phyloP scores from a whole-genome alignment of 805 yeast species.

The Starmerella kuoi region DNA sequence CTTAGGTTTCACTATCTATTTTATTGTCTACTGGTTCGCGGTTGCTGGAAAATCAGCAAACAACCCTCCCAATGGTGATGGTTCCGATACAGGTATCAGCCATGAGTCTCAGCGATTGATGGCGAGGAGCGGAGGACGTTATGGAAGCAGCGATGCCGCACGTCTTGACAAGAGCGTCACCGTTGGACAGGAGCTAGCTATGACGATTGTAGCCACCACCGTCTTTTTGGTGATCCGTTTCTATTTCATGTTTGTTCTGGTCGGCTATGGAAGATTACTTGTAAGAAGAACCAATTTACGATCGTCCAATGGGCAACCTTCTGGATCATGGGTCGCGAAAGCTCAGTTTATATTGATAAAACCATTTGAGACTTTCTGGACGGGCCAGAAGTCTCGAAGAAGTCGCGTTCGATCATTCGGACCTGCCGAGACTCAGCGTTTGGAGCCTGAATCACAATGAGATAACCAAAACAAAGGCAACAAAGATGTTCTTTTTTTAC shows the following conservation, averaged over 20 bases:
- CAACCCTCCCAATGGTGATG: constrained; percentile 8
- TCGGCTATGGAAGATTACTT: constrained; percentile 45
- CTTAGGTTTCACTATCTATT: constrained; percentile 57
- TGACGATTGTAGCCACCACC: constrained; percentile 41
- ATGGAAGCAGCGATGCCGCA: constrained; percentile 4
- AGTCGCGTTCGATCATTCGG: constrained; percentile 19
- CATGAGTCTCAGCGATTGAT: neutral
- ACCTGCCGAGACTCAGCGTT: constrained; percentile 17
- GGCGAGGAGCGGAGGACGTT: neutral
- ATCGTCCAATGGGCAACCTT: constrained; percentile 28
- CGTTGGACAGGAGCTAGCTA: constrained; percentile 28
- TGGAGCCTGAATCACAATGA: constrained; percentile 5
- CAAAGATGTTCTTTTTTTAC: too few relatives aligned
- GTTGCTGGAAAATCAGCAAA: constrained; percentile 23
- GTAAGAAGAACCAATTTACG: constrained; percentile 34
- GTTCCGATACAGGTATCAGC: neutral
- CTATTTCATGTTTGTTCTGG: constrained; percentile 43
- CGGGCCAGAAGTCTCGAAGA: constrained; percentile 21
- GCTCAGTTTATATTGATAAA: constrained; percentile 25
- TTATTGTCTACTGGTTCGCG: constrained; percentile 62
- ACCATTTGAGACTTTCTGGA: constrained; percentile 29
- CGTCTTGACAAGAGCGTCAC: constrained; percentile 21
- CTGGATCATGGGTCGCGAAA: constrained; percentile 25
- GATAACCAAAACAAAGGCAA: too few relatives aligned
- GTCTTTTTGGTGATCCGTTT: constrained; percentile 36